Conservation (phyloP, 2,329 filamentous ascomycete species). For the Trichoderma koningiopsis region DNA sequence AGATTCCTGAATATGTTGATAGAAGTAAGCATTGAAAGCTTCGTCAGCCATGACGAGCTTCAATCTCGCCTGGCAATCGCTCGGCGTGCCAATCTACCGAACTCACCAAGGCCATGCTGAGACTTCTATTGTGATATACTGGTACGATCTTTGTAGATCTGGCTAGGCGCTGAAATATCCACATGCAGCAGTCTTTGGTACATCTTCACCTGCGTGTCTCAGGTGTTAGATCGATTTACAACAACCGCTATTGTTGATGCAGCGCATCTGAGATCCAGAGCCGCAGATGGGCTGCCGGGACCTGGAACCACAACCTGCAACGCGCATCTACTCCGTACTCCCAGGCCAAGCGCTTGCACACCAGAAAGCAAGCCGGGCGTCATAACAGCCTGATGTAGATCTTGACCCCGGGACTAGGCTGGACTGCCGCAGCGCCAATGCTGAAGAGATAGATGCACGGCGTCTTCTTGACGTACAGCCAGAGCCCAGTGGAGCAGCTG, state of each 20-base stretch:
- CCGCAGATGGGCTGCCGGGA: background rate
- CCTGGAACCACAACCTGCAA: background rate
- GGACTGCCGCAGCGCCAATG: background rate
- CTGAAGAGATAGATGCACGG: slow-evolving; percentile 1
- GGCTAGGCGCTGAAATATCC: background rate
- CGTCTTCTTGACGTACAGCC: background rate
- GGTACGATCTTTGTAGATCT: background rate
- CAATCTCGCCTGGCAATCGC: background rate
- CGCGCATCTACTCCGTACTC: background rate
- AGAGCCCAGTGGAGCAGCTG: background rate
- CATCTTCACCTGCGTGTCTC: background rate
- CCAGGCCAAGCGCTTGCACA: slow-evolving; percentile 7
- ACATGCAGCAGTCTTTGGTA: background rate
- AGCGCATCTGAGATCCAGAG: background rate
- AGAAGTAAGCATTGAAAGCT: background rate
- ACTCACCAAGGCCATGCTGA: background rate
- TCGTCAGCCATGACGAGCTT: background rate
- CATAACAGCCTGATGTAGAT: slow-evolving; percentile 10
- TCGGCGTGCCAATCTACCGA: background rate
- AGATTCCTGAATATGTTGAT: background rate
- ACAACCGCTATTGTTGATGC: background rate
- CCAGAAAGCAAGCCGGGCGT: slow-evolving; percentile 1
- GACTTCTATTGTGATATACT: background rate
- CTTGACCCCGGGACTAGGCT: background rate
- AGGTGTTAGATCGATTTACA: background rate